Evolutionary conservation across 2,329 filamentous ascomycete genomes (phyloP), one percentile per base, ranked within the genome.

Genomic region (Cryphonectria naterciae): DNA sequence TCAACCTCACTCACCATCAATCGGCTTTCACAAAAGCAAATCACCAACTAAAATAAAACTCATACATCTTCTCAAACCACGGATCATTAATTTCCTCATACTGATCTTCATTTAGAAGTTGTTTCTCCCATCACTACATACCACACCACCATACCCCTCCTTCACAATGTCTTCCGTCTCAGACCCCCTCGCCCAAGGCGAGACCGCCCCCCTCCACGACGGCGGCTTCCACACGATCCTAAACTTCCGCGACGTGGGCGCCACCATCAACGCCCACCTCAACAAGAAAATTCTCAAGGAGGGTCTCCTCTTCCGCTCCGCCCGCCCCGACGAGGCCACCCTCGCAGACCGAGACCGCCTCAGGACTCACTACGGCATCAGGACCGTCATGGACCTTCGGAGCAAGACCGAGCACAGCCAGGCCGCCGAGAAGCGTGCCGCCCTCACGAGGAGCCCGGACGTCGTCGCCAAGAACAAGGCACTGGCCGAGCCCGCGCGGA

Each of bases 221-320:
- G 66, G 76, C 62, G 52, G 75, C 15, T 83, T 91, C 74, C 84
- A 90, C 71, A 86, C 85, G 67, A 85, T 95, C 66, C 81, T 91
- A 75, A 95, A 95, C 79, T 93, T 95, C 77, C 89, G 93, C 70
- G 93, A 95, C 83, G 90, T 95, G 60, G 92, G 90, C 56, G 82
- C 84, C 73, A 89, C 88, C 0, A 84, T 93, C 75, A 94, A 94
- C 75, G 77, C 81, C 37, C 86, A 86, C 72, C 79, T 88, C 5
- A 85, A 75, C 82, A 77, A 52, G 15, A 49, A 32, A 13, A 73
- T 84, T 41, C 73, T 93, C 65, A 86, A 84, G 73, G 88, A 92
- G 77, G 89, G 89, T 4, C 78, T 89, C n/a, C 77, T 94, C 32
- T 93, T 87, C 78, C 88, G 92, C 70, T 92, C 91, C 72, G 91